Conservation (phyloP, 2,329 filamentous ascomycete species). For the Hypoxylon sp. region DNA sequence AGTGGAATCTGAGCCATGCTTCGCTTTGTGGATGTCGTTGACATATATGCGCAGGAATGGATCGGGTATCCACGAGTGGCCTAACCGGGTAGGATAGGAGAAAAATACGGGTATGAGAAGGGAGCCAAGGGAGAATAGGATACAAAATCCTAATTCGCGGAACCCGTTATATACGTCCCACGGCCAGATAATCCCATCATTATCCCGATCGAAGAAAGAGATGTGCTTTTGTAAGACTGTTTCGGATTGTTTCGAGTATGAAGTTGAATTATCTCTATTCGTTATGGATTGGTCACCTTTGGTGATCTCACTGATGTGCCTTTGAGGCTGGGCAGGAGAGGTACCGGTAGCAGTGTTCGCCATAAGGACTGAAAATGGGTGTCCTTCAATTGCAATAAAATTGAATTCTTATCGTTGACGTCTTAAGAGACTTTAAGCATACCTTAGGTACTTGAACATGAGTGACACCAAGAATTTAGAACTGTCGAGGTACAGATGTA, state of each 20-base stretch:
- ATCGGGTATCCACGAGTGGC: conserved; percentile 57
- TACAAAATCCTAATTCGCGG: conserved; percentile 58
- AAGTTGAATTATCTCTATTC: background rate
- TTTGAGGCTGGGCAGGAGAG: conserved; percentile 1
- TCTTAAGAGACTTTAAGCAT: background rate
- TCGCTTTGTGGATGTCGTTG: conserved; percentile 59
- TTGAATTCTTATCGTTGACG: background rate
- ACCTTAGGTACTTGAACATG: background rate
- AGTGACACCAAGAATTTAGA: conserved; percentile 5
- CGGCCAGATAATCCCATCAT: conserved; percentile 59
- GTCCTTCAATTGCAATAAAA: background rate
- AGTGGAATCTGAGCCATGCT: conserved; percentile 49
- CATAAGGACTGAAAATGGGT: conserved; percentile 10
- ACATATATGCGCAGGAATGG: conserved; percentile 59
- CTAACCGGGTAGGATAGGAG: conserved; percentile 62
- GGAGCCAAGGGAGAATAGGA: conserved; percentile 58
- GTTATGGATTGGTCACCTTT: background rate
- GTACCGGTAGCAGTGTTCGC: conserved; percentile 20
- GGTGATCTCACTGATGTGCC: background rate
- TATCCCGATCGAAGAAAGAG: conserved; percentile 61
- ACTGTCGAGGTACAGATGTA: conserved; percentile 12
- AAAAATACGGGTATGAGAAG: conserved; percentile 60
- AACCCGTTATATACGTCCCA: conserved; percentile 60
- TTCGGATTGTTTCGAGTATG: conserved; percentile 9
- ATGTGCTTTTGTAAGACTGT: conserved; percentile 58